Evolutionary conservation across 768 basidiomycete genomes (phyloP).

Genomic region (Lactarius trivialis): DNA sequence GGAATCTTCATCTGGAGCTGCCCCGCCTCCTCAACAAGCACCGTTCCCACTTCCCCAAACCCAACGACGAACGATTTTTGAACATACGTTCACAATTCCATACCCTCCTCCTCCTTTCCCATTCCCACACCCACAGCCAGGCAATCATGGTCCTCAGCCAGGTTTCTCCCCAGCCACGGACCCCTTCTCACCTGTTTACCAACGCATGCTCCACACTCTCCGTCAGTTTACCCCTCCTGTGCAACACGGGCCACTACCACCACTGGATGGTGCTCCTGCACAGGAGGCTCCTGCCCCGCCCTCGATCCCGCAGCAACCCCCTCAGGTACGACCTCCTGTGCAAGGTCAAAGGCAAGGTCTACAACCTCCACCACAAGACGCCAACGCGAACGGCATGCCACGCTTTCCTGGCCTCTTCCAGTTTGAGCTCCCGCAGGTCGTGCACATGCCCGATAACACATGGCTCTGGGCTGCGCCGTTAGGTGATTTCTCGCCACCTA

Average conservation of each 20-base stretch:
- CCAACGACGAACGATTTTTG: constrained; percentile 11
- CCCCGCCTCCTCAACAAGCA: constrained; percentile 1
- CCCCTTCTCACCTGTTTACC: constrained; percentile 4
- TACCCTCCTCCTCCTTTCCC: constrained; percentile 1
- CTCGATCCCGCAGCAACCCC: constrained; percentile 8
- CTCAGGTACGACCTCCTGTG: constrained; percentile 18
- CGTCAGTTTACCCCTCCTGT: neutral
- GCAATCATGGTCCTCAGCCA: neutral
- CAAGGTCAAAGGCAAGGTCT: constrained; percentile 4
- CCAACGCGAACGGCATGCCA: constrained; percentile 8
- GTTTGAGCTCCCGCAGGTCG: constrained; percentile 17
- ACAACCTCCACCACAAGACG: constrained; percentile 17
- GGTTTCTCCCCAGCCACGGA: constrained; percentile 4
- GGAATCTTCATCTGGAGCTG: neutral
- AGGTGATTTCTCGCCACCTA: neutral
- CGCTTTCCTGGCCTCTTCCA: constrained; percentile 19
- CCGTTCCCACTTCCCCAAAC: neutral
- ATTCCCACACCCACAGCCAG: neutral
- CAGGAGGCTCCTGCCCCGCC: constrained; percentile 15
- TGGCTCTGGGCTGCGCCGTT: constrained; percentile 16
- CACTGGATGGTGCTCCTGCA: neutral
- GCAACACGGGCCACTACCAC: neutral
- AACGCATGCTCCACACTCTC: constrained; percentile 5
- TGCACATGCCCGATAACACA: constrained; percentile 13
- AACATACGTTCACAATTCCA: constrained; percentile 17